A percentile compares a stretch with the other conserved stretches of the same genome.
These are phyloP conservation scores for Metarhizium sp. DNA, from an alignment of 2,329 filamentous ascomycete species.

Conservation along the genomic window DNA sequence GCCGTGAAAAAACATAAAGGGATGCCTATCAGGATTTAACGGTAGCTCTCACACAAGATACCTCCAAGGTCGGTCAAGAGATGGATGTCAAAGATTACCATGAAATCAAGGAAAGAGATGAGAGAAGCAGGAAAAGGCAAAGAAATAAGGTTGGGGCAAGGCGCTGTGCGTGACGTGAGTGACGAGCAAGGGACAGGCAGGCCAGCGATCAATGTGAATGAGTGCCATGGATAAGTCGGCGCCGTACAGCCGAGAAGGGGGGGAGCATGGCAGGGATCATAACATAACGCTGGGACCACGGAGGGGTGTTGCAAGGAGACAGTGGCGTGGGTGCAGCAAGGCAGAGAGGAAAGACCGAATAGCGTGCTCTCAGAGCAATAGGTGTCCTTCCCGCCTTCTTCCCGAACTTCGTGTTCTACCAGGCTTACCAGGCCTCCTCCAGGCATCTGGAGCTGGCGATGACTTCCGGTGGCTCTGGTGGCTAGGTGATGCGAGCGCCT, in stretches of 20 bases:
- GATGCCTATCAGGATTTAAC: neutral
- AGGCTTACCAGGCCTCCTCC: no score
- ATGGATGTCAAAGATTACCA: neutral
- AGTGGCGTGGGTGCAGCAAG: neutral
- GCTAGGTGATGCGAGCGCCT: no score
- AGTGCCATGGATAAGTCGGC: slow-evolving; percentile 22
- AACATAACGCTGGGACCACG: neutral
- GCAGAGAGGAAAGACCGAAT: neutral
- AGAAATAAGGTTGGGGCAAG: slow-evolving; percentile 12
- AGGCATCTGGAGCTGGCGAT: no score
- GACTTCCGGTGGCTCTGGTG: neutral
- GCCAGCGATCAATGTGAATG: slow-evolving; percentile 7
- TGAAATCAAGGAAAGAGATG: neutral
- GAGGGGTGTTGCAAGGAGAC: neutral
- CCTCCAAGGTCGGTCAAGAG: neutral
- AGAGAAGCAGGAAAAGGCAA: slow-evolving; percentile 6
- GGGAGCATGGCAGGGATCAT: slow-evolving; percentile 8
- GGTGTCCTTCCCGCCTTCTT: no score
- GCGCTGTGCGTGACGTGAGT: slow-evolving; percentile 11
- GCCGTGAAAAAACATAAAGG: neutral
- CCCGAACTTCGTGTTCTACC: no score
- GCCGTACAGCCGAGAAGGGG: slow-evolving; percentile 23
- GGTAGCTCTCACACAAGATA: neutral
- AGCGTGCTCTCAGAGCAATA: neutral
- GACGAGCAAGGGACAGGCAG: slow-evolving; percentile 6